Evolutionary conservation across 257 asterid species (phyloP).

Genomic region (Nicotiana benthamiana): DNA sequence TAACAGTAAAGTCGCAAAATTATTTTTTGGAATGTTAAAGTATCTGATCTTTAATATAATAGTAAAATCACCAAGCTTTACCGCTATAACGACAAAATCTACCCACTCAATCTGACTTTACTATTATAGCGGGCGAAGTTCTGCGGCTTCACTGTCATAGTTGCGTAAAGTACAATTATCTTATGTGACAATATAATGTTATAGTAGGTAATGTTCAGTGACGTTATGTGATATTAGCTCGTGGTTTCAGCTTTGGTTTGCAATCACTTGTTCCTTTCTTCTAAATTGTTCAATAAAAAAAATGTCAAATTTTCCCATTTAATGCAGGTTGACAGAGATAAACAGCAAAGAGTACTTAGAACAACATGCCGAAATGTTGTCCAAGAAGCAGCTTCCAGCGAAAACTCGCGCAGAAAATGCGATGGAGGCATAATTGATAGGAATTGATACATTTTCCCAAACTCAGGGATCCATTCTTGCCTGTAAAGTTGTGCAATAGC

Average conservation of each 20-base stretch:
- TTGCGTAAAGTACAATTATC: too few relatives aligned
- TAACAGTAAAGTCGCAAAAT: too few relatives aligned
- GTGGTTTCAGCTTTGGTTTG: not conserved
- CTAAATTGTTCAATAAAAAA: not conserved
- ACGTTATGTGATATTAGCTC: too few relatives aligned
- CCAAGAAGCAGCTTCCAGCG: slow-evolving; percentile 4
- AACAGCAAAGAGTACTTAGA: slow-evolving; percentile 75
- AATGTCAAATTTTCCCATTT: not conserved
- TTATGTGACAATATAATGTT: too few relatives aligned
- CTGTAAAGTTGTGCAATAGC: slow-evolving; percentile 18
- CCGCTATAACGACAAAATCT: too few relatives aligned
- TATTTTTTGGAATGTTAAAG: too few relatives aligned
- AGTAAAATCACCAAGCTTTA: too few relatives aligned
- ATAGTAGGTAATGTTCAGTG: too few relatives aligned
- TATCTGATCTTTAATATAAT: too few relatives aligned
- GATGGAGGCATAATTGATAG: not conserved
- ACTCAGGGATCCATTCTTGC: slow-evolving; percentile 12
- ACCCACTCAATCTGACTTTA: too few relatives aligned
- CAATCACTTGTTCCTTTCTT: not conserved
- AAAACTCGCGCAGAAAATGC: slow-evolving; percentile 6
- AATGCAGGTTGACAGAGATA: slow-evolving; percentile 46
- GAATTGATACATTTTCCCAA: not conserved
- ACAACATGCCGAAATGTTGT: slow-evolving; percentile 48
- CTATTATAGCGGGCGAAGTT: too few relatives aligned
- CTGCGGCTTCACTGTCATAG: too few relatives aligned